Percentiles rank a stretch among this genome's conserved stretches.
phyloP scores from a whole-genome alignment of 345 rosid species.

The Dipteronia dyeriana region DNA sequence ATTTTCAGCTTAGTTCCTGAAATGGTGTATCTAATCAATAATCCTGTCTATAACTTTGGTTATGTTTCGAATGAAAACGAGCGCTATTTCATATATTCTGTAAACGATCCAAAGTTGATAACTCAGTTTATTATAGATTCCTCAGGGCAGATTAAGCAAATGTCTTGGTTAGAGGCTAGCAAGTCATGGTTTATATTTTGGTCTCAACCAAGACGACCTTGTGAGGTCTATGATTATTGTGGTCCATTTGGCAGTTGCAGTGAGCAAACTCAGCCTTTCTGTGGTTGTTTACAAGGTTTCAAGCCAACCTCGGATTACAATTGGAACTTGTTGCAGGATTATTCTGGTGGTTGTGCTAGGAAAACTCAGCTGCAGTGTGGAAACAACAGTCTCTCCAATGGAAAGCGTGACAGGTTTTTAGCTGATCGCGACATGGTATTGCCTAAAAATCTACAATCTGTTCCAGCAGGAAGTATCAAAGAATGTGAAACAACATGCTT shows the following conservation, averaged over 20 bases:
- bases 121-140: constrained; percentile 56
- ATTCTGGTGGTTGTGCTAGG: constrained; percentile 65
- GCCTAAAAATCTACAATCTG: constrained; percentile 21
- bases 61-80: constrained; percentile 42
- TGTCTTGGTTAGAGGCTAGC: constrained; percentile 35
- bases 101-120: constrained; percentile 9
- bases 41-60: constrained; percentile 46
- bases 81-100: constrained; percentile 61
- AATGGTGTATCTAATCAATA: constrained; percentile 49
- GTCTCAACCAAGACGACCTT: constrained; percentile 68
- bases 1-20: constrained; percentile 63
- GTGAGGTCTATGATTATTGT: constrained; percentile 71
- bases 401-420: constrained; percentile 36
- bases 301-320: constrained; percentile 27
- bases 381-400: constrained; percentile 25
- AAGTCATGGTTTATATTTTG: constrained; percentile 65
- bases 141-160: constrained; percentile 63
- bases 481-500: constrained; percentile 52
- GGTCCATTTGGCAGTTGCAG: constrained; percentile 68
- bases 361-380: constrained; percentile 47
- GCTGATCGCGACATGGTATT: constrained; percentile 21
- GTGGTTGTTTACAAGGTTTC: constrained; percentile 58
- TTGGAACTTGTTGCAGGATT: constrained; percentile 52
- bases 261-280: constrained; percentile 42
- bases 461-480: constrained; percentile 22